Evolutionary conservation across 2,329 filamentous ascomycete species (phyloP), one percentile per base, ranked within the genome.

Genomic region (Calonectria pauciramosa): DNA sequence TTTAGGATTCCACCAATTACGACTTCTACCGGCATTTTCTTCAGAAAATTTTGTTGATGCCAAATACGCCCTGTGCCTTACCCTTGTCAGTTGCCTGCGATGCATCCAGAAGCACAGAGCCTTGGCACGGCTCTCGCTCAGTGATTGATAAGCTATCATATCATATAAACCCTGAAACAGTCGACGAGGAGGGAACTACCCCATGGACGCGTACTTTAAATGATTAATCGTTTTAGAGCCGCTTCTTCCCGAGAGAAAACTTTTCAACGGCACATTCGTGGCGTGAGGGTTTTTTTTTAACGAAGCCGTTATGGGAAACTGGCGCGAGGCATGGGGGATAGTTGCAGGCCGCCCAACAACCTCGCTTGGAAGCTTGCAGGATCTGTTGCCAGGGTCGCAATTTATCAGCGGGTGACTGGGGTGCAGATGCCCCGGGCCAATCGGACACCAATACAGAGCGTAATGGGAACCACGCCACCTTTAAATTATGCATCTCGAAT

Each of bases 371-470:
- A 44, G 54, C 54, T 69, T 76, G 49, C 47, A 68, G 23, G 47
- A 67, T 72, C 49, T 41, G 32, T 34, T 18, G 32, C 59, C 49
- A 60, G 68, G 52, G 51, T 68, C 34, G 34, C 44, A 54, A 60
- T 36, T 44, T 36, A 51, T 38, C 47, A 71, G 18, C 44, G 32
- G 70, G 34, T 52, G 54, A 52, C 64, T 23, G 54, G 64, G 70
- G 56, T 44, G n/a, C 23, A 8, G 11, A n/a, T 47, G 44, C 28
- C 65, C 65, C 69, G 76, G 52, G 18, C 74, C 65, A 76, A 74
- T 76, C 74, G 59, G 71, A 34, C 56, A 36, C 41, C 54, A 52
- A 26, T 14, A 7, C 10, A 30, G 36, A 14, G 26, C 28, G 51
- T 51, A 44, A 71, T 47, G 51, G 54, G 36, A 51, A 36, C 49